These are phyloP conservation scores for Leccinum subfulvum DNA, from an alignment of 1,284 basidiomycete genomes.

Conservation along the genomic window DNA sequence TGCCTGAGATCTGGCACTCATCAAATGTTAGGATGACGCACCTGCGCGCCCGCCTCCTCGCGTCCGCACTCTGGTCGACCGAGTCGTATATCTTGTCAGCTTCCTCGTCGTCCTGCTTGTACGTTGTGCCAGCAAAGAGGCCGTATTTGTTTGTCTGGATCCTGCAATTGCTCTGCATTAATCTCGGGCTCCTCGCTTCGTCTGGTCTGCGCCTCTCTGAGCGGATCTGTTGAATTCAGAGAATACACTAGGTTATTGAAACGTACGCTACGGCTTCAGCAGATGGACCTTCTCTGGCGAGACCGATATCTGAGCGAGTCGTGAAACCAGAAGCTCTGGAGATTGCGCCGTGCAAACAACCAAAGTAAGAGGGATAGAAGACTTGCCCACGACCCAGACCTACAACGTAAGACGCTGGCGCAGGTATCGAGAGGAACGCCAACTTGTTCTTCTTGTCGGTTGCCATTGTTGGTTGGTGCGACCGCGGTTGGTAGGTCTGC, in stretches of 20 bases:
- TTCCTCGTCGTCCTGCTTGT: constrained; percentile 97
- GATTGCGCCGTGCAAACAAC: constrained; percentile 6
- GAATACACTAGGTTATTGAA: background rate
- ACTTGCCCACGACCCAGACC: constrained; percentile 91
- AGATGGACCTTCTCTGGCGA: constrained; percentile 90
- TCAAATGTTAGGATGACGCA: constrained; percentile 55
- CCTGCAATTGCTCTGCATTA: constrained; percentile 89
- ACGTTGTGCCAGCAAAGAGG: constrained; percentile 91
- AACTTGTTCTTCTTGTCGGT: constrained; percentile 63
- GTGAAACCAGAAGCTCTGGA: constrained; percentile 94
- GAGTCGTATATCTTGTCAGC: constrained; percentile 93
- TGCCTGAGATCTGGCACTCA: constrained; percentile 64
- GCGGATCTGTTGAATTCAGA: background rate
- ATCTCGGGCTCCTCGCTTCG: constrained; percentile 85
- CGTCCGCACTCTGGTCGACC: constrained; percentile 91
- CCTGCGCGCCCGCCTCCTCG: constrained; percentile 77
- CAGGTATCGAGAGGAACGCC: constrained; percentile 82
- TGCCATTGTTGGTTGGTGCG: constrained; percentile 36
- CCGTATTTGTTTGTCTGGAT: constrained; percentile 96
- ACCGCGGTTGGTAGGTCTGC: too few relatives aligned
- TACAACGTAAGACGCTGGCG: constrained; percentile 92
- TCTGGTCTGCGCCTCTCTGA: constrained; percentile 68
- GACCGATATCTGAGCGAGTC: constrained; percentile 97
- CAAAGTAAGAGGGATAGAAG: background rate
- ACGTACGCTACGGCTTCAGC: constrained; percentile 84